Percentiles rank a stretch among this genome's conserved stretches.
phyloP scores from a whole-genome alignment of 2,329 filamentous ascomycete genomes.

The Phialophora tarda region DNA sequence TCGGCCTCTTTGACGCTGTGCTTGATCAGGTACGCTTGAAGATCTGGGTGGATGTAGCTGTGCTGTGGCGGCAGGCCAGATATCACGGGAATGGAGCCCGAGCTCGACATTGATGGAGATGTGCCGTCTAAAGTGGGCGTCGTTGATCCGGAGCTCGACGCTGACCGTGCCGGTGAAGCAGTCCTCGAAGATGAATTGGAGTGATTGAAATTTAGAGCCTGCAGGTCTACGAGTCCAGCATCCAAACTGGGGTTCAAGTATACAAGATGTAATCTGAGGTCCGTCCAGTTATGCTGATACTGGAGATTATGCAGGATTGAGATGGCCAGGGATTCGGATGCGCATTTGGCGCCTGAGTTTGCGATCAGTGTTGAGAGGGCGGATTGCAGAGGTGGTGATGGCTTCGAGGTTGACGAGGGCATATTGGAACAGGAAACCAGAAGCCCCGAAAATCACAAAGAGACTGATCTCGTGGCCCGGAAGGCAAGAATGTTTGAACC shows the following conservation, averaged over 20 bases:
- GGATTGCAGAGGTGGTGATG: slow-evolving; percentile 42
- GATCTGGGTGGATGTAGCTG: slow-evolving; percentile 68
- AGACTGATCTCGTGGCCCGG: neutral
- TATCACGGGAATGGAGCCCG: slow-evolving; percentile 57
- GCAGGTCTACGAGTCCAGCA: slow-evolving; percentile 9
- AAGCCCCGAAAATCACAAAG: neutral
- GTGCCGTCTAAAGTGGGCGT: slow-evolving; percentile 15
- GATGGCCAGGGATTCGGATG: slow-evolving; percentile 56
- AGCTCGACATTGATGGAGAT: slow-evolving; percentile 25
- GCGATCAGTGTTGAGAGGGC: slow-evolving; percentile 50
- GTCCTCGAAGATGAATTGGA: slow-evolving; percentile 25
- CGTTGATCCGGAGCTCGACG: slow-evolving; percentile 11
- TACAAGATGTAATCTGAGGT: slow-evolving; percentile 52
- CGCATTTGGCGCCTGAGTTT: slow-evolving; percentile 39
- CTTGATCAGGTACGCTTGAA: slow-evolving; percentile 66
- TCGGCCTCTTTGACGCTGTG: slow-evolving; percentile 55
- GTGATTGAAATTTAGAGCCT: slow-evolving; percentile 8
- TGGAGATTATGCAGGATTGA: slow-evolving; percentile 69
- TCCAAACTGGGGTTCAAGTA: slow-evolving; percentile 32
- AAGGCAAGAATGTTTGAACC: too few relatives aligned
- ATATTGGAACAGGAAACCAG: neutral
- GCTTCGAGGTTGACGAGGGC: neutral
- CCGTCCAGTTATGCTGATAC: slow-evolving; percentile 67
- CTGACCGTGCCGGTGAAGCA: slow-evolving; percentile 20
- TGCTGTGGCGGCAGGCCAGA: slow-evolving; percentile 66